Evolutionary conservation across 2,329 filamentous ascomycete species (phyloP).

Genomic region (Claviceps pusilla): DNA sequence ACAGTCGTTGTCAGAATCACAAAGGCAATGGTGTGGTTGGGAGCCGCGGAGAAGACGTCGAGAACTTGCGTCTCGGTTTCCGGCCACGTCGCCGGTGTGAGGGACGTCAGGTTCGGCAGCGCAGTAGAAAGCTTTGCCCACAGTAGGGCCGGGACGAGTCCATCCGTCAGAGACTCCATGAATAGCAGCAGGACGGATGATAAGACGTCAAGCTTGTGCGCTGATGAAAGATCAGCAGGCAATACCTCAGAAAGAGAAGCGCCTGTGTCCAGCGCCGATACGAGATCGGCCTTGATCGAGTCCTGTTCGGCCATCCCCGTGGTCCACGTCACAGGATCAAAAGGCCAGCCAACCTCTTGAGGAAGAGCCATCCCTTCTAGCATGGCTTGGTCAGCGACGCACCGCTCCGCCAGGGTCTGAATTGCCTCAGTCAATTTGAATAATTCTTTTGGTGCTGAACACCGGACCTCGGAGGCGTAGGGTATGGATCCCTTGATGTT

Average conservation of each 20-base stretch:
- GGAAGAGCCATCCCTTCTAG: conserved; percentile 38
- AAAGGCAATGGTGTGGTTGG: conserved; percentile 77
- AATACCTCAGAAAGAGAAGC: conserved; percentile 45
- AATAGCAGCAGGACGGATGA: conserved; percentile 60
- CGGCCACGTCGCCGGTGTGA: conserved; percentile 15
- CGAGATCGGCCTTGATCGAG: conserved; percentile 21
- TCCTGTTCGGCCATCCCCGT: conserved; percentile 11
- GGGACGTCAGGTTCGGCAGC: conserved; percentile 25
- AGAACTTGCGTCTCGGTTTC: conserved; percentile 43
- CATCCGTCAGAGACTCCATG: conserved; percentile 59
- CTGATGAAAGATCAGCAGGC: conserved; percentile 43
- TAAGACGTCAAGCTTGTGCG: conserved; percentile 60
- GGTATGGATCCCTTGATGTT: conserved; percentile 34
- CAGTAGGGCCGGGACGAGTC: conserved; percentile 54
- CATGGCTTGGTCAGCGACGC: conserved; percentile 47
- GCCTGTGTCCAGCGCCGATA: conserved; percentile 63
- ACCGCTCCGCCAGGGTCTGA: conserved; percentile 40
- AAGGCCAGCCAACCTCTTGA: conserved; percentile 44
- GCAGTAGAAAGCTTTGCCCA: conserved; percentile 56
- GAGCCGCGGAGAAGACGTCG: conserved; percentile 55
- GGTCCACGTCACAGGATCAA: conserved; percentile 29
- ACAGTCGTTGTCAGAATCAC: conserved; percentile 75
- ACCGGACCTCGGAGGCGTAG: conserved; percentile 45
- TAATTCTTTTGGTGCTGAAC: conserved; percentile 75
- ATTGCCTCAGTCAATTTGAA: conserved; percentile 79